Base-by-base conservation (phyloP, 768 basidiomycete species). In the Psilocybe cubensis region DNA sequence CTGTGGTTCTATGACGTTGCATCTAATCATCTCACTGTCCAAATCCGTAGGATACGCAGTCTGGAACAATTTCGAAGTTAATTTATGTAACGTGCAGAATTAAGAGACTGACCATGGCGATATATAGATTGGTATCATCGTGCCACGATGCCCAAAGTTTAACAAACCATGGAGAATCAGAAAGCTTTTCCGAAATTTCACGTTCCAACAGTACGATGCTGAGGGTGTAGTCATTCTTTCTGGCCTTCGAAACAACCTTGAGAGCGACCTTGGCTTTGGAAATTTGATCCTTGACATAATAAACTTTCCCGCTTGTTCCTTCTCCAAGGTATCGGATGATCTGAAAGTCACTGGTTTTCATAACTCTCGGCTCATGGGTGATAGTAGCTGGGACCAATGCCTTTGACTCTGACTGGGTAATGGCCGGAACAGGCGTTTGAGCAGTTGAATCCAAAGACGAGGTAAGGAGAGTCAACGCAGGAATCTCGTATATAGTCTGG, bases 21-120 rank as follows among this genome's bases (percentile, higher is more conserved):
- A 68, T 3, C 68, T 59, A 28, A 68, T 63, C 40, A 75, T 65
- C 51, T 73, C 72, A 29, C 62, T 63, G 31, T 72, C 70, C 12
- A 75, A 43, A 55, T 72, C 71, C 5, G 67, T 72, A 4, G 70
- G 68, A 49, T 70, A 68, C 5, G 64, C 52, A 4, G 66, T 61
- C 72, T 74, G 52, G 14, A 47, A 50, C 6, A 38, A 18, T 9
- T 38, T 31, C 43, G 9, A 20, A 17, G 29, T 28, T 40, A 38
- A 12, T 4, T 18, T 11, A 6, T n/a, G 10, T 44, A 1, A 41
- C 24, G 50, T 11, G 27, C 24, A 4, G 24, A 12, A 27, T 35
- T 49, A 28, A 38, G 46, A 27, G 28, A 54, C 67, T 8, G 14
- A 69, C 70, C 64, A 66, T 68, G 3, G 62, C 62, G 20, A 69